Evolutionary conservation across 371 early-diverging fungal species (phyloP).

Genomic region (Mortierella sp.): DNA sequence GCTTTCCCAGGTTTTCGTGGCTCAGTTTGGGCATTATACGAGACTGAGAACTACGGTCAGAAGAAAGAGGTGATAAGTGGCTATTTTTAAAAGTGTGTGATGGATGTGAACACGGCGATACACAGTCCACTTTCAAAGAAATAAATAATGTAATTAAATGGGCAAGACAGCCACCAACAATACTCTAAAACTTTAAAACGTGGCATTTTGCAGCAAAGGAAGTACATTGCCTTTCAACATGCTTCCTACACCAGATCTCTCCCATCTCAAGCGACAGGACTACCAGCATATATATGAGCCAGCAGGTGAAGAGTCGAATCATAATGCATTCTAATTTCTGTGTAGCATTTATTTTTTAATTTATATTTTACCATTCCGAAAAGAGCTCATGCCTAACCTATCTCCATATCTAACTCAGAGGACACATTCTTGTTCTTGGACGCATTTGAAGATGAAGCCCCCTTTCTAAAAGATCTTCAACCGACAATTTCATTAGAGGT

Average conservation of each 20-base stretch:
- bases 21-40: not conserved
- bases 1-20: conserved; percentile 1
- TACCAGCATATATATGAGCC: conserved; percentile 89
- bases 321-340: not conserved
- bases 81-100: not conserved
- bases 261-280: conserved; percentile 75
- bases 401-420: conserved; percentile 65
- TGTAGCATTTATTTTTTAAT: not conserved
- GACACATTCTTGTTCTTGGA: conserved; percentile 95
- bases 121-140: too few species aligned
- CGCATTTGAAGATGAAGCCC: conserved; percentile 86
- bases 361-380: not conserved
- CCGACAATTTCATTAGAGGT: conserved; percentile 89
- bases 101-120: too few species aligned
- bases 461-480: conserved; percentile 60
- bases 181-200: too few species aligned
- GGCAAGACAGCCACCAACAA: not conserved
- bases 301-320: conserved; percentile 68
- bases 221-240: conserved; percentile 49
- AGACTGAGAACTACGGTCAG: not conserved
- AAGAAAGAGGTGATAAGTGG: not conserved
- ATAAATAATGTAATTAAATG: too few species aligned
- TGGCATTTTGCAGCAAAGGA: not conserved
- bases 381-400: not conserved
- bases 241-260: conserved; percentile 83